Percentiles rank a stretch among this genome's conserved stretches.
phyloP scores from a whole-genome alignment of 2,329 filamentous ascomycete species.

The Fragosphaeria purpurea region DNA sequence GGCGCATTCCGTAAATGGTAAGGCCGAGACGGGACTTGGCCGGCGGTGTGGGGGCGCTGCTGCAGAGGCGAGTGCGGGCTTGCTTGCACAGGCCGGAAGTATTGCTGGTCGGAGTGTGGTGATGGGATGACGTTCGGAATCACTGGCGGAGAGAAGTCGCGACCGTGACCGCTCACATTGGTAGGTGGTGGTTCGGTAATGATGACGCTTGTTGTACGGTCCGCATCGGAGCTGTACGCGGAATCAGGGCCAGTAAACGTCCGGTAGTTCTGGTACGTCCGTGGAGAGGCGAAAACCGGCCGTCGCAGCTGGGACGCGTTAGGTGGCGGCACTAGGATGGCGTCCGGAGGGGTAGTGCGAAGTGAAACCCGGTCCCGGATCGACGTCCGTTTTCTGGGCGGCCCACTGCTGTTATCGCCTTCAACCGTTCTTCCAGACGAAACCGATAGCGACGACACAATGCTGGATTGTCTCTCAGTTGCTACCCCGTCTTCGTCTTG shows the following conservation, averaged over 20 bases:
- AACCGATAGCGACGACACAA: neutral
- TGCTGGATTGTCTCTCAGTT: neutral
- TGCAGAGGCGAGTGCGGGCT: constrained; percentile 55
- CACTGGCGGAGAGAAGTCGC: constrained; percentile 27
- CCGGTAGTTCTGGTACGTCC: constrained; percentile 20
- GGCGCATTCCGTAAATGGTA: constrained; percentile 38
- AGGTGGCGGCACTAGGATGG: constrained; percentile 43
- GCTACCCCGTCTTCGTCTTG: neutral
- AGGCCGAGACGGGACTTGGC: constrained; percentile 23
- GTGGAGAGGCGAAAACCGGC: constrained; percentile 18
- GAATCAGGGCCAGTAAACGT: constrained; percentile 30
- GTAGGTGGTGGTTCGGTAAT: neutral
- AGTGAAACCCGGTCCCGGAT: constrained; percentile 44
- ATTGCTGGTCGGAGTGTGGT: constrained; percentile 44
- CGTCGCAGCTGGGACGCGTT: constrained; percentile 25
- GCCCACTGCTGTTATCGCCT: neutral
- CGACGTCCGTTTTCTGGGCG: constrained; percentile 28
- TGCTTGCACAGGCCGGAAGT: constrained; percentile 52
- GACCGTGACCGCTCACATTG: constrained; percentile 15
- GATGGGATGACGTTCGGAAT: constrained; percentile 33
- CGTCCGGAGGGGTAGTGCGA: constrained; percentile 40
- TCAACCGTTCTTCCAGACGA: constrained; percentile 1
- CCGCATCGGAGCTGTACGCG: constrained; percentile 38
- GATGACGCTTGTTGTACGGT: constrained; percentile 21
- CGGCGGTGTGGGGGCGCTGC: constrained; percentile 46